Base-by-base conservation (phyloP, 2,329 filamentous ascomycete genomes). In the Botryosphaeria agaves region DNA sequence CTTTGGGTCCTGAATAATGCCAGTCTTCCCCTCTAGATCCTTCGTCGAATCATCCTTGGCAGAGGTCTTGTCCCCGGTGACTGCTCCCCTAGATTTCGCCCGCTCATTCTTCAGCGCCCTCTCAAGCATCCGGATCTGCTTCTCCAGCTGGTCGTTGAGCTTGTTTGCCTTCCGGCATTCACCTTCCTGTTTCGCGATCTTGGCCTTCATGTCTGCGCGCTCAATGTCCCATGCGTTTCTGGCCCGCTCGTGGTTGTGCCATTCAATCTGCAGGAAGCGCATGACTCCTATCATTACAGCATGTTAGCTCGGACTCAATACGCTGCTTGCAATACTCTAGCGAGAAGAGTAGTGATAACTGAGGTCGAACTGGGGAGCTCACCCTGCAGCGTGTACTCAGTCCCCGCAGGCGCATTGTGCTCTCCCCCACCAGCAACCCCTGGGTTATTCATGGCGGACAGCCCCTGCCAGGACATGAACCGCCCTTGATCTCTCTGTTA, bases 171-270 rank as follows among this genome's bases (percentile, higher is more conserved):
- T 82, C 39, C 85, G 69, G 18, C 77, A 72, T 42, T 92, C 82
- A 32, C 89, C 89, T 57, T 98, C 89, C 40, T 95, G 71, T 46
- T 81, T 79, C 30, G 87, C 87, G 59, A 98, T 94, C 48, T 91
- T 76, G 42, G 82, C 84, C 62, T 92, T 93, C 89, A 98, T 95
- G 61, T 98, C 89, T 46, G 92, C 89, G 49, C 84, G 77, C 57
- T 98, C 89, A 51, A 98, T 98, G 56, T 98, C 89, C 89, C 89
- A 98, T 21, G 84, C 77, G 58, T 98, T 98, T 45, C 89, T 75
- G 51, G 94, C 89, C 57, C 89, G 80, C 59, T 98, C 89, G 55
- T 98, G 87, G 42, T 83, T 78, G 57, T 98, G 89, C 89, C 89
- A 98, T 69, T 98, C 87, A 28, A 89, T 89, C 60, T 98, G 89